Conservation (phyloP, 345 rosid genomes). For the Balakata baccata region DNA sequence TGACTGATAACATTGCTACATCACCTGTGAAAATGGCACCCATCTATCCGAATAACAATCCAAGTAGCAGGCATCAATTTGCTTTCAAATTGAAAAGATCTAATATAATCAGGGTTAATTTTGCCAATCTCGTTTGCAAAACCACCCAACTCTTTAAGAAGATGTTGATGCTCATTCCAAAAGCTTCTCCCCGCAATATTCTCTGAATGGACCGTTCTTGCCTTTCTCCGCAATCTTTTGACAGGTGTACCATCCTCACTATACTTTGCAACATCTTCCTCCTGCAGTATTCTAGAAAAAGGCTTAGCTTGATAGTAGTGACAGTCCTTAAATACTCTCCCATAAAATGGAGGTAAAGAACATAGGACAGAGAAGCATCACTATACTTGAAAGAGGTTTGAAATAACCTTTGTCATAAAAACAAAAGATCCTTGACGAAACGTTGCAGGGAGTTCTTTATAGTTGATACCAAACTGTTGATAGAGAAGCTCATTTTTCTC, state of each 20-base stretch:
- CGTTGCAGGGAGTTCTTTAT: slow-evolving; percentile 57
- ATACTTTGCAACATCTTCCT: slow-evolving; percentile 68
- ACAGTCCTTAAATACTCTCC: background rate
- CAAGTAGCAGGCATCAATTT: slow-evolving; percentile 77
- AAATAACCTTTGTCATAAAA: slow-evolving; percentile 60
- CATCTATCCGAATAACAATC: slow-evolving; percentile 84
- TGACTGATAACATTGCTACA: background rate
- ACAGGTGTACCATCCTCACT: slow-evolving; percentile 64
- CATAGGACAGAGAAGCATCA: too few species aligned
- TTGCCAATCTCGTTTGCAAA: slow-evolving; percentile 55
- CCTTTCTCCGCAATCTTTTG: slow-evolving; percentile 67
- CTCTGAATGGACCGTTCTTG: slow-evolving; percentile 46
- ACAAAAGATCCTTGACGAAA: slow-evolving; percentile 88
- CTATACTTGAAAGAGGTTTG: background rate
- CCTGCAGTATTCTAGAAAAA: slow-evolving; percentile 33
- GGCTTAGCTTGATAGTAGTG: background rate
- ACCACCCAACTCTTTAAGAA: slow-evolving; percentile 53
- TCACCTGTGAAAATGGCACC: slow-evolving; percentile 96
- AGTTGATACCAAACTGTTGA: slow-evolving; percentile 74
- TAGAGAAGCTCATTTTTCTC: slow-evolving; percentile 80
- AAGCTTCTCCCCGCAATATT: slow-evolving; percentile 58
- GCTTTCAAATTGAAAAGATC: slow-evolving; percentile 65
- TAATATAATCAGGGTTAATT: slow-evolving; percentile 55
- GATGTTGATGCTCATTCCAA: slow-evolving; percentile 65
- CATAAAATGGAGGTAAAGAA: background rate